Conservation (phyloP, 371 early-diverging fungal genomes). For the Rhizopus stolonifer region DNA sequence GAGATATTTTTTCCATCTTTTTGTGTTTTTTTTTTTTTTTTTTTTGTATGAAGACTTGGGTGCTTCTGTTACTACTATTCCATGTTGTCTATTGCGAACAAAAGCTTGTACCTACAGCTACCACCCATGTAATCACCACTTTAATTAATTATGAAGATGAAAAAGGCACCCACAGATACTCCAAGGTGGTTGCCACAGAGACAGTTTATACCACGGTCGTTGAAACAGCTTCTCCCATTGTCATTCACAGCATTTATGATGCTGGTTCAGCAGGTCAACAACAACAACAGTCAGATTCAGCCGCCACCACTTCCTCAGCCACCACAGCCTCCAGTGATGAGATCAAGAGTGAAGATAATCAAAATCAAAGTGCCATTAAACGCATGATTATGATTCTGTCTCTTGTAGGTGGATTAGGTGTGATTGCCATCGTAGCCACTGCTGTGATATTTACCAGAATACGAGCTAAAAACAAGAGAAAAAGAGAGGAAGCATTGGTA, state of each 20-base stretch:
- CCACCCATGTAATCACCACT: too few relatives aligned
- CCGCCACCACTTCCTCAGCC: neutral
- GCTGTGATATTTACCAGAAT: conserved; percentile 26
- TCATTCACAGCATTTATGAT: conserved; percentile 16
- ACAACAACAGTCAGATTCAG: conserved; percentile 3
- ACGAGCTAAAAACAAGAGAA: conserved; percentile 14
- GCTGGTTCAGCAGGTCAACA: conserved; percentile 6
- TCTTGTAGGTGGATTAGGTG: conserved; percentile 32
- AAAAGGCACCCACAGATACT: neutral
- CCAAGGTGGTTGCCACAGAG: conserved; percentile 1
- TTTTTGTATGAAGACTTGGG: too few relatives aligned
- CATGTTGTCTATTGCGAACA: too few relatives aligned
- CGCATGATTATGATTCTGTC: conserved; percentile 29
- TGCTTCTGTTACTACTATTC: too few relatives aligned
- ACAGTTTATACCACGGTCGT: conserved; percentile 11
- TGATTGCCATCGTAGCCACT: conserved; percentile 26
- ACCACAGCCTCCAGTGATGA: conserved; percentile 3
- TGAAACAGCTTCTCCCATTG: conserved; percentile 3
- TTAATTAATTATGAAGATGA: neutral
- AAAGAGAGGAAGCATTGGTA: conserved; percentile 8
- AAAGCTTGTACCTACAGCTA: too few relatives aligned
- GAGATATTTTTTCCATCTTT: too few relatives aligned
- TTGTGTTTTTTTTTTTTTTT: too few relatives aligned
- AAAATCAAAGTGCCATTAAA: conserved; percentile 22
- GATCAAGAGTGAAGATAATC: conserved; percentile 4